Percentiles rank a stretch among this genome's conserved stretches.
Evolutionary conservation across 1,284 basidiomycete species (phyloP).

Genomic region (Malassezia cuniculi): DNA sequence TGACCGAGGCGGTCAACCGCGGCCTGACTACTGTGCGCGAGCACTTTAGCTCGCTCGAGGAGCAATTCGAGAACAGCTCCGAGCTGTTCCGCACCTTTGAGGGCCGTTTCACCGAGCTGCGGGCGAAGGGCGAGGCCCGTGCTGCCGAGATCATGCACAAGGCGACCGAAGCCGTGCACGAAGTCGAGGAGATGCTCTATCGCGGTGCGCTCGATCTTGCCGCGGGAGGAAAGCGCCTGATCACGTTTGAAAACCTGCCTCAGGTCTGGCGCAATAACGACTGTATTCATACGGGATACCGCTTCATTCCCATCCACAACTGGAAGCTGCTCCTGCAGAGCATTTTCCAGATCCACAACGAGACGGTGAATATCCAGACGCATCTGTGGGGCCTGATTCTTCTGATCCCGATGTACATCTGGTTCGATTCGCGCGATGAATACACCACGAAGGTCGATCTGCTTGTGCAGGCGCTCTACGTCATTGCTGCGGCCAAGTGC

Average conservation of each 20-base stretch:
- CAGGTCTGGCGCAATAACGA: slow-evolving; percentile 43
- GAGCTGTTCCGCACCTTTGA: no score
- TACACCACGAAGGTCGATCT: slow-evolving; percentile 40
- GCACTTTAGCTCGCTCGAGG: no score
- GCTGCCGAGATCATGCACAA: slow-evolving; percentile 7
- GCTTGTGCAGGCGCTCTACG: slow-evolving; percentile 38
- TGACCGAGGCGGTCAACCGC: no score
- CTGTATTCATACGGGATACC: slow-evolving; percentile 39
- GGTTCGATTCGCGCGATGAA: slow-evolving; percentile 32
- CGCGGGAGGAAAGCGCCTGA: slow-evolving; percentile 27
- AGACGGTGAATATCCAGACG: slow-evolving; percentile 43
- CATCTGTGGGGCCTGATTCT: slow-evolving; percentile 35
- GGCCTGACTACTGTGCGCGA: no score
- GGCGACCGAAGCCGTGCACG: slow-evolving; percentile 24
- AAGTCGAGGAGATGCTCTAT: slow-evolving; percentile 36
- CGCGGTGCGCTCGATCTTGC: slow-evolving; percentile 34
- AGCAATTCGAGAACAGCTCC: no score
- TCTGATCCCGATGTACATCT: slow-evolving; percentile 36
- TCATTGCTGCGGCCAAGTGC: slow-evolving; percentile 42
- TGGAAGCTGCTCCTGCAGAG: slow-evolving; percentile 30
- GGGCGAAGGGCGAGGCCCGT: slow-evolving; percentile 3
- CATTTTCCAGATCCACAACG: slow-evolving; percentile 43
- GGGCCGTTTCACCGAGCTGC: no score
- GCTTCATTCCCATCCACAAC: slow-evolving; percentile 38
- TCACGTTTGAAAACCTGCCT: slow-evolving; percentile 34